Evolutionary conservation across 75 land plant species (phyloP).

Genomic region (Cryptomeria japonica): DNA sequence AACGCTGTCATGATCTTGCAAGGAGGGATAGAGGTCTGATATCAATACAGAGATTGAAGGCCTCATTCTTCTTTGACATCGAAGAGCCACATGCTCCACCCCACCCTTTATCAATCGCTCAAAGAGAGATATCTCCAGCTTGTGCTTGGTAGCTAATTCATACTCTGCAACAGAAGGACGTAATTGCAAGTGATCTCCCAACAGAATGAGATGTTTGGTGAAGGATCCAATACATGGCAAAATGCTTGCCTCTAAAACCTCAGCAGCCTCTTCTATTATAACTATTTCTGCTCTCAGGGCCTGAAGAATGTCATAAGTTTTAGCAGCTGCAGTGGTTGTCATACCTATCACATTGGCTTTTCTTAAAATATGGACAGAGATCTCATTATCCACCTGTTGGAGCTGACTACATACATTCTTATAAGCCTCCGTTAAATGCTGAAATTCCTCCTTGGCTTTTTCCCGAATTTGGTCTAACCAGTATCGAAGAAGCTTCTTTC

Average conservation of each 20-base stretch:
- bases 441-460: neutral
- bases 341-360: neutral
- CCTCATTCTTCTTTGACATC: neutral
- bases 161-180: slow-evolving; percentile 17
- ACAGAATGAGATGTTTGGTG: slow-evolving; percentile 17
- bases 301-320: slow-evolving; percentile 12
- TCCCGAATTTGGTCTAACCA: neutral
- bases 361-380: neutral
- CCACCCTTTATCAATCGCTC: neutral
- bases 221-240: slow-evolving; percentile 20
- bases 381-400: neutral
- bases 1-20: neutral
- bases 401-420: neutral
- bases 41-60: neutral
- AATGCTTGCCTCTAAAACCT: slow-evolving; percentile 39
- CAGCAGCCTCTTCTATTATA: slow-evolving; percentile 44
- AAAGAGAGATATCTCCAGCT: neutral
- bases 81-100: neutral
- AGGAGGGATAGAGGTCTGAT: neutral
- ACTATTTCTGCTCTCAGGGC: slow-evolving; percentile 21
- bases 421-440: neutral
- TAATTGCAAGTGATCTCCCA: slow-evolving; percentile 11
- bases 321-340: slow-evolving; percentile 24
- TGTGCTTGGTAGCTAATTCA: slow-evolving; percentile 8
- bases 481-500: neutral